phyloP scores from a whole-genome alignment of 305 asterid genomes.

The Nicotiana rustica region DNA sequence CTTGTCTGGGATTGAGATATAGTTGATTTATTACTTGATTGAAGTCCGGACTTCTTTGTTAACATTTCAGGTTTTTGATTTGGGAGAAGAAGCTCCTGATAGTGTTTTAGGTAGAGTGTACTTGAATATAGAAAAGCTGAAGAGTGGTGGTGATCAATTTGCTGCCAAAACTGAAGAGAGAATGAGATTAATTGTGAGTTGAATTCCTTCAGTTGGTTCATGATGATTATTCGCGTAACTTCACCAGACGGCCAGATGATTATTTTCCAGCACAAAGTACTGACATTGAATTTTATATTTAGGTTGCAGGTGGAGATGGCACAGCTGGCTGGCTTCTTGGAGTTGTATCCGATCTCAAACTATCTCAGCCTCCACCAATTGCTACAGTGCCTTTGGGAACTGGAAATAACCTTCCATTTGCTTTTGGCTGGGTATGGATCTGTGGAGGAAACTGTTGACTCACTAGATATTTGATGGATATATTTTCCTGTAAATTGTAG shows the following conservation, averaged over 20 bases:
- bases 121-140: slow-evolving; percentile 68
- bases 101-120: slow-evolving; percentile 61
- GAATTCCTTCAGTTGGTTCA: slow-evolving; percentile 29
- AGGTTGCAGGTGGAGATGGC: slow-evolving; percentile 99
- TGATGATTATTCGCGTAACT: slow-evolving; percentile 9
- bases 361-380: slow-evolving; percentile 80
- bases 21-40: background rate
- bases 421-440: slow-evolving; percentile 94
- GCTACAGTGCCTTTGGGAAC: slow-evolving; percentile 97
- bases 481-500: slow-evolving; percentile 25
- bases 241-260: background rate
- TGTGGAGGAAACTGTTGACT: background rate
- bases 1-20: background rate
- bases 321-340: slow-evolving; percentile 99
- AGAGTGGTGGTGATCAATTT: slow-evolving; percentile 61
- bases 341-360: slow-evolving; percentile 89
- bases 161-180: slow-evolving; percentile 61
- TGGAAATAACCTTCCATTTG: slow-evolving; percentile 92
- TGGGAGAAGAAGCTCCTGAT: slow-evolving; percentile 89
- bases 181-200: slow-evolving; percentile 77
- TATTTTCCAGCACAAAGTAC: slow-evolving; percentile 18
- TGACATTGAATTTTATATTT: slow-evolving; percentile 10
- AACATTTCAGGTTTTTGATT: slow-evolving; percentile 75
- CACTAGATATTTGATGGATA: slow-evolving; percentile 14
- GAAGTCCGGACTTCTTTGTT: background rate